Percentiles rank a stretch among this genome's conserved stretches.
phyloP scores from a whole-genome alignment of 345 rosid species.

The Theobroma cacao region DNA sequence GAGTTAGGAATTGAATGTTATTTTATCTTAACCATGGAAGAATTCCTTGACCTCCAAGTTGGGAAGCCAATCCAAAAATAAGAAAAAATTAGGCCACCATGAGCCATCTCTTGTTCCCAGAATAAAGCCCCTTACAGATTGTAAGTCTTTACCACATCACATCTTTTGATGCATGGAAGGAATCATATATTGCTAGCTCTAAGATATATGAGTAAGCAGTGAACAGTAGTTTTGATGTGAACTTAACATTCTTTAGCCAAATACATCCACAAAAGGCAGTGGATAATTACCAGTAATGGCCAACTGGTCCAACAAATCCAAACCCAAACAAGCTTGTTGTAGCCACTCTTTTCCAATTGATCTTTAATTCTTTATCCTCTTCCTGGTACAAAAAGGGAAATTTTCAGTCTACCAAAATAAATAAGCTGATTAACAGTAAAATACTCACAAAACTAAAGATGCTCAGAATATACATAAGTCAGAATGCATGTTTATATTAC shows the following conservation, averaged over 20 bases:
- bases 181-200: not conserved
- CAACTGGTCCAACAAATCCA: constrained; percentile 44
- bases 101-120: not conserved
- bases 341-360: constrained; percentile 39
- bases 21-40: not conserved
- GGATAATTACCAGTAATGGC: constrained; percentile 33
- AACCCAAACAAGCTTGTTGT: constrained; percentile 42
- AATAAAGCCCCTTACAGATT: not conserved
- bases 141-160: not conserved
- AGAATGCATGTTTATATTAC: not conserved
- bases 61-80: not conserved
- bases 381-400: constrained; percentile 14
- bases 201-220: not conserved
- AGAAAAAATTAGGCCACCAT: not conserved
- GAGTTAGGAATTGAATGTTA: not conserved
- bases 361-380: constrained; percentile 18
- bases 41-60: not conserved
- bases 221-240: not conserved
- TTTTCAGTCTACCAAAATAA: not conserved
- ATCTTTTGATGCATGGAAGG: not conserved
- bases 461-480: not conserved
- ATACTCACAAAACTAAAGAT: not conserved
- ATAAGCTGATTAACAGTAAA: not conserved
- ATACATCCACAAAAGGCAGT: not conserved
- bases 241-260: not conserved